These are phyloP conservation scores for Dysphania ambrosioides DNA, from an alignment of 148 eudicot genomes.

Conservation along the genomic window DNA sequence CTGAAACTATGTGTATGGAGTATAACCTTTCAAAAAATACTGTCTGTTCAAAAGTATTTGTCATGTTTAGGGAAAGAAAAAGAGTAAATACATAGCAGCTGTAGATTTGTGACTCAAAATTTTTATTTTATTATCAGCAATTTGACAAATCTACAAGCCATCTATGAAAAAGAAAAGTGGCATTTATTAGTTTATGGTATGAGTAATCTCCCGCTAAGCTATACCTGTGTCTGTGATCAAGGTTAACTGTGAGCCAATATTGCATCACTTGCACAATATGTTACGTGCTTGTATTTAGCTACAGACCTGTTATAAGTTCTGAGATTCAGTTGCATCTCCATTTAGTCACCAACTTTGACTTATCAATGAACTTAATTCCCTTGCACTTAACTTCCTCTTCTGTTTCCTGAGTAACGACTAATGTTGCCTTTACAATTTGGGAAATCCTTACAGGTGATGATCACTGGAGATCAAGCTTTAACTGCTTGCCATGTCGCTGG, in stretches of 20 bases:
- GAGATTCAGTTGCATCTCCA: background rate
- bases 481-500: constrained; percentile 98
- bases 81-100: background rate
- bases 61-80: background rate
- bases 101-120: background rate
- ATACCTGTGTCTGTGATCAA: background rate
- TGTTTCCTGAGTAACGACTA: background rate
- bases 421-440: constrained; percentile 11
- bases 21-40: background rate
- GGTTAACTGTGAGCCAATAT: background rate
- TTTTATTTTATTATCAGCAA: background rate
- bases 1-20: background rate
- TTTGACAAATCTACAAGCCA: background rate
- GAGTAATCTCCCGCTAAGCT: background rate
- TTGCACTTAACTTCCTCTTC: background rate
- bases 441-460: constrained; percentile 58
- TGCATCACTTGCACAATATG: background rate
- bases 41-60: background rate
- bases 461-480: constrained; percentile 97
- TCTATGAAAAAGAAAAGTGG: background rate
- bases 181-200: background rate
- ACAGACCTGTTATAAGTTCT: background rate
- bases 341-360: no score
- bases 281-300: background rate
- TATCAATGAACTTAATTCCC: background rate